phyloP scores from a whole-genome alignment of 257 asterid genomes.

The Mentha longifolia region DNA sequence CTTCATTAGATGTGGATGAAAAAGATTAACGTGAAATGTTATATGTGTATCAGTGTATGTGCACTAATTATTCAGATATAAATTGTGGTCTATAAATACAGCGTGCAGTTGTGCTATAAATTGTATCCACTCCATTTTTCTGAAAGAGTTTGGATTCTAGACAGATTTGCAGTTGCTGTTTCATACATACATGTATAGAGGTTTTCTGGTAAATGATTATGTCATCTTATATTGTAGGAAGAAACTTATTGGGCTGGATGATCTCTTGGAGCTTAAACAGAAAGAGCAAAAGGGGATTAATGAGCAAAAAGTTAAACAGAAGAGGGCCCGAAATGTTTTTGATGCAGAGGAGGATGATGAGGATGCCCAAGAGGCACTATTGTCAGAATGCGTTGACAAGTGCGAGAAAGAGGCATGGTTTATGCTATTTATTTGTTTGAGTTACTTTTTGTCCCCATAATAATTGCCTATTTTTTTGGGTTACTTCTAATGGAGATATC shows the following conservation, averaged over 20 bases:
- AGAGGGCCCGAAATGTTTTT: slow-evolving; percentile 37
- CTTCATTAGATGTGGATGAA: neutral
- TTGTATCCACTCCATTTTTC: neutral
- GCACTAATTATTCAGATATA: neutral
- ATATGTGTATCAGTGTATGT: neutral
- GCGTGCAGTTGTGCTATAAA: neutral
- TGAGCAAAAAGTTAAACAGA: slow-evolving; percentile 57
- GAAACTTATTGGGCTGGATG: slow-evolving; percentile 82
- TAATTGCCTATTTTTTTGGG: neutral
- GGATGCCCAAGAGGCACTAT: slow-evolving; percentile 57
- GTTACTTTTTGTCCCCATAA: neutral
- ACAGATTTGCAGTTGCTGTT: slow-evolving; percentile 13
- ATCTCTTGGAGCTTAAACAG: slow-evolving; percentile 64
- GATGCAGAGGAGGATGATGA: slow-evolving; percentile 68
- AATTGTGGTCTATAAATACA: neutral
- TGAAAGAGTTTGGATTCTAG: slow-evolving; percentile 18
- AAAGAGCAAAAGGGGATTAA: slow-evolving; percentile 60
- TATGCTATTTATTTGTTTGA: neutral
- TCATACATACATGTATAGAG: neutral
- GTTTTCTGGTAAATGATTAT: neutral
- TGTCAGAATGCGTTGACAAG: slow-evolving; percentile 65
- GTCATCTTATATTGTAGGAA: slow-evolving; percentile 47
- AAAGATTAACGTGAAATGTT: too few species aligned
- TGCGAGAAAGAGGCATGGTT: slow-evolving; percentile 65
- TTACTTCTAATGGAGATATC: slow-evolving; percentile 21